Base-by-base conservation (phyloP, 345 rosid species). In the Heritiera littoralis region DNA sequence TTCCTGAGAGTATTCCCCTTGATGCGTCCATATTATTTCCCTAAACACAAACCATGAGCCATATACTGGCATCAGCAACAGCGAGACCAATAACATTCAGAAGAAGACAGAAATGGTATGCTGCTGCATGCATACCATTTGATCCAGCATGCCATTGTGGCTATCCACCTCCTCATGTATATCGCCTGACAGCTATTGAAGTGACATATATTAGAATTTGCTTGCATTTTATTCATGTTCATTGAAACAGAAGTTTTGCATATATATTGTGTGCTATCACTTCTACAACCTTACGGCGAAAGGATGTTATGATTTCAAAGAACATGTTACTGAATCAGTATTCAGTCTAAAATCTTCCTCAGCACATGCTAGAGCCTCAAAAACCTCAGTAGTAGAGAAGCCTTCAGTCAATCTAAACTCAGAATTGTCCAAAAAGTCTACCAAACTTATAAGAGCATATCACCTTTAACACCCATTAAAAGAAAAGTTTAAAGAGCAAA, bases 21-120 rank as follows among this genome's bases (percentile, higher is more conserved):
- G 98, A 95, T 60, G 98, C 75, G 88, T 95, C 98, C 98, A 4
- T 41, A 79, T 93, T 95, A 83, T 92, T 92, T 49, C 98, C 98
- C 98, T 95, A 82, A 69, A 52, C 18, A 8, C 14, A 35, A 72
- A 73, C 58, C 78, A 74, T 55, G 23, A 20, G 79, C 66, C 43
- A 4, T 46, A 67, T 28, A 43, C 54, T 14, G 75, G 78, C 70
- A 85, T 65, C 75, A 72, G n/a, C 32, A 52, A 58, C 48, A 83
- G 66, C 20, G 73, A 64, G 49, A 48, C 7, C 28, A 48, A 40
- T 9, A 58, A 0, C 66, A 18, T 52, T n/a, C 14, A 18, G 69
- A n/a, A 76, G 5, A 51, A 55, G 65, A 66, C 15, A 61, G 54
- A 23, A 23, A 23, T 9, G 28, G 5, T 64, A 30, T 66, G 59